These are phyloP conservation scores for Saccharomycopsis schoenii DNA, from an alignment of 805 yeast species.

Conservation along the genomic window DNA sequence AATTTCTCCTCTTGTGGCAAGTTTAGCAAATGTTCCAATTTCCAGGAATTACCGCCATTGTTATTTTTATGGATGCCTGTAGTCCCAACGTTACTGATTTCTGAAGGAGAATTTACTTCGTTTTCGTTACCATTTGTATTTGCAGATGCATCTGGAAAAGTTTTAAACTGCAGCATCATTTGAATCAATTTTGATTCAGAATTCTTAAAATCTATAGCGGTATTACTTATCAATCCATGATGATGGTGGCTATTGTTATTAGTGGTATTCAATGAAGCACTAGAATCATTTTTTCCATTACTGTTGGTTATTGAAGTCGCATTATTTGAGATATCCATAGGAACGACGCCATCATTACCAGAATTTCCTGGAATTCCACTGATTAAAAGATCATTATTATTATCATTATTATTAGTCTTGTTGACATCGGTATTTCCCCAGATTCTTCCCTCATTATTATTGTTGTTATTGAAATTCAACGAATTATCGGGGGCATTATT, in stretches of 20 bases:
- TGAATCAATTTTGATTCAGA: conserved; percentile 33
- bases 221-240: conserved; percentile 11
- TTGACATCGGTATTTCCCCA: conserved; percentile 19
- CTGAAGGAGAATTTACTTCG: not conserved
- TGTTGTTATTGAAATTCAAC: not conserved
- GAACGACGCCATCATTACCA: not conserved
- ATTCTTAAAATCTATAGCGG: conserved; percentile 18
- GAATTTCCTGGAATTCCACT: not conserved
- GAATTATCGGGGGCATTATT: not conserved
- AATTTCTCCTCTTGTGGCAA: conserved; percentile 35
- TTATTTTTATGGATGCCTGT: not conserved
- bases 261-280: not conserved
- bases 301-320: not conserved
- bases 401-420: conserved; percentile 19
- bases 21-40: conserved; percentile 42
- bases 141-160: conserved; percentile 20
- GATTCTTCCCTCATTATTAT: not conserved
- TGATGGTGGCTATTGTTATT: conserved; percentile 2
- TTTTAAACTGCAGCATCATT: conserved; percentile 39
- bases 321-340: not conserved
- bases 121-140: not conserved
- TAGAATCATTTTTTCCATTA: not conserved
- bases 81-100: not conserved
- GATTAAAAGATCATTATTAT: not conserved
- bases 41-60: conserved; percentile 39